Percentiles rank a stretch among this genome's conserved stretches.
These are phyloP conservation scores for Colletotrichum spaethianum DNA, from an alignment of 2,329 filamentous ascomycete genomes.

Conservation along the genomic window DNA sequence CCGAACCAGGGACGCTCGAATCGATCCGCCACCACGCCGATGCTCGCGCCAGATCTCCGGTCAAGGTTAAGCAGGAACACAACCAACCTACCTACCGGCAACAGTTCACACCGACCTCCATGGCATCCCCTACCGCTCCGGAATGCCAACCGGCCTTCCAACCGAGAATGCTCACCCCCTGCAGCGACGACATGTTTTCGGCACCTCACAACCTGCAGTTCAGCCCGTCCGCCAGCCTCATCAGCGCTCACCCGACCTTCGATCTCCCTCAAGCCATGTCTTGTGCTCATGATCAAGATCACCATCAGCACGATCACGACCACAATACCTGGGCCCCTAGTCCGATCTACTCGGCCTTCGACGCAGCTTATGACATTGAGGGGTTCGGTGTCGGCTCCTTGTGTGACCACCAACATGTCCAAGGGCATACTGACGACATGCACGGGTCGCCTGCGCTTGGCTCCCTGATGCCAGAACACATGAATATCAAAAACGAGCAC, in stretches of 20 bases:
- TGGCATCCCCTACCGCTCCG: slow-evolving; percentile 51
- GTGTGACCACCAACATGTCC: slow-evolving; percentile 50
- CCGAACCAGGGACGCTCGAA: slow-evolving; percentile 51
- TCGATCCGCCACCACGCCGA: slow-evolving; percentile 39
- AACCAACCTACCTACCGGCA: slow-evolving; percentile 48
- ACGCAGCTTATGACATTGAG: slow-evolving; percentile 55
- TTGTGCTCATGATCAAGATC: slow-evolving; percentile 47
- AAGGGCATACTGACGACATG: slow-evolving; percentile 47
- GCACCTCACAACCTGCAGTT: slow-evolving; percentile 48
- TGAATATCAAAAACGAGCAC: slow-evolving; percentile 54
- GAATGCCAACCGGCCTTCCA: slow-evolving; percentile 49
- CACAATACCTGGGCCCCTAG: slow-evolving; percentile 49
- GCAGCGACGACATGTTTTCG: slow-evolving; percentile 64
- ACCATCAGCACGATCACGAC: slow-evolving; percentile 49
- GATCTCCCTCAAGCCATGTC: slow-evolving; percentile 46
- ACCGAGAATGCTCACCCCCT: slow-evolving; percentile 65
- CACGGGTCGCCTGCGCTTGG: slow-evolving; percentile 46
- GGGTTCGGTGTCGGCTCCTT: slow-evolving; percentile 52
- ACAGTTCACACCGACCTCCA: slow-evolving; percentile 57
- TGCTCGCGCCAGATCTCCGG: slow-evolving; percentile 34
- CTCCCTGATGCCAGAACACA: slow-evolving; percentile 46
- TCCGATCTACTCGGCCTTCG: slow-evolving; percentile 57
- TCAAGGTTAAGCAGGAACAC: slow-evolving; percentile 57
- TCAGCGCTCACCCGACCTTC: slow-evolving; percentile 49
- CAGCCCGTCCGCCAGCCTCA: slow-evolving; percentile 51